A percentile compares a stretch with the other conserved stretches of the same genome.
These are phyloP conservation scores for Phytophthora pluvialis DNA, from an alignment of 352 stramenopile genomes.

Conservation along the genomic window DNA sequence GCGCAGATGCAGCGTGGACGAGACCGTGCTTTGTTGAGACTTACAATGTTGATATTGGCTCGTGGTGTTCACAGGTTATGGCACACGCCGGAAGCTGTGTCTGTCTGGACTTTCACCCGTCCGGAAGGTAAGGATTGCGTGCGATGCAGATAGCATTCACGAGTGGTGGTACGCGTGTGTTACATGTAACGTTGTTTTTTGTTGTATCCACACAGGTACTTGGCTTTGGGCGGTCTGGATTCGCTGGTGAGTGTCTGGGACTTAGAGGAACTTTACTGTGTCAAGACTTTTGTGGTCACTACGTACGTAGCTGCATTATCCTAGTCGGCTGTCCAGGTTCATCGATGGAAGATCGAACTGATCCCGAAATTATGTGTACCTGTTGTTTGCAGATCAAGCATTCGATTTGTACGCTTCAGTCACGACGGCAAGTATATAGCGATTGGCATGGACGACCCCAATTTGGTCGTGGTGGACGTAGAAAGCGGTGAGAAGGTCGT, in stretches of 20 bases:
- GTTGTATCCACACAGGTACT: constrained; percentile 46
- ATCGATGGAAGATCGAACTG: neutral
- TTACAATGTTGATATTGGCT: neutral
- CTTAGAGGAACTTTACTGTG: constrained; percentile 86
- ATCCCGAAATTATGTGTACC: constrained; percentile 10
- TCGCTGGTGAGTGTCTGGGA: constrained; percentile 89
- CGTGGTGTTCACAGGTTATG: constrained; percentile 48
- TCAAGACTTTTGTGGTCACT: constrained; percentile 83
- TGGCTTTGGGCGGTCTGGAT: constrained; percentile 81
- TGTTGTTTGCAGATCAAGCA: constrained; percentile 61
- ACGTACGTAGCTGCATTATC: constrained; percentile 50
- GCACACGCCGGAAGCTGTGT: constrained; percentile 86
- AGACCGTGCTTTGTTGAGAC: neutral
- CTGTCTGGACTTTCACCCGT: constrained; percentile 79
- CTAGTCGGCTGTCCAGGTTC: neutral
- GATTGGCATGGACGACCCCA: constrained; percentile 81
- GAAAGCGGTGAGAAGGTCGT: constrained; percentile 65
- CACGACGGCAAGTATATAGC: constrained; percentile 77
- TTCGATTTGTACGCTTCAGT: constrained; percentile 81
- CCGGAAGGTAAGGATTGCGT: constrained; percentile 57
- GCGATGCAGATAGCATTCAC: neutral
- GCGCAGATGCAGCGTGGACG: neutral
- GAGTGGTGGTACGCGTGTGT: neutral
- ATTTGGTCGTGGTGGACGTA: constrained; percentile 66
- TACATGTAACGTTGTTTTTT: neutral